A percentile compares a stretch with the other conserved stretches of the same genome.
These are phyloP conservation scores for Pleurotus eryngii DNA, from an alignment of 768 basidiomycete species.

Conservation along the genomic window DNA sequence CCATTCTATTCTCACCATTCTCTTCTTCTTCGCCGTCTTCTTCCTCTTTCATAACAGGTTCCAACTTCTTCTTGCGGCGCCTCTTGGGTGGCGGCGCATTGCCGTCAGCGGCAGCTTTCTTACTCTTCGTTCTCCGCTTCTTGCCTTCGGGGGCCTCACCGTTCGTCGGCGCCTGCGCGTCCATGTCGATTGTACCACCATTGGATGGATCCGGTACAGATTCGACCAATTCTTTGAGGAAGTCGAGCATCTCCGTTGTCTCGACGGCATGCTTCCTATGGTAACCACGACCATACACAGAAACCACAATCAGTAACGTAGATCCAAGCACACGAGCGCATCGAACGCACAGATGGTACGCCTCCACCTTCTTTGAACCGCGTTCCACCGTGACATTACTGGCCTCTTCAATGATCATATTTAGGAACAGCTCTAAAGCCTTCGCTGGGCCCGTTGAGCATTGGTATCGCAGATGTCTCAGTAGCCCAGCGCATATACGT, in stretches of 20 bases:
- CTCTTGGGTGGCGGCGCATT: slow-evolving; percentile 40
- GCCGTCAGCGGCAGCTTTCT: slow-evolving; percentile 34
- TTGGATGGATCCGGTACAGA: slow-evolving; percentile 83
- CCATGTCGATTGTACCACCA: slow-evolving; percentile 74
- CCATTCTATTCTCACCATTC: slow-evolving; percentile 29
- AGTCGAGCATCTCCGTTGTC: slow-evolving; percentile 86
- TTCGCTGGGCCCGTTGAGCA: slow-evolving; percentile 59
- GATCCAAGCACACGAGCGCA: neutral
- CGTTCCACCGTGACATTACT: slow-evolving; percentile 75
- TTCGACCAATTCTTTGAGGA: slow-evolving; percentile 89
- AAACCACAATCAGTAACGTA: neutral
- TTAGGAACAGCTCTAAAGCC: slow-evolving; percentile 89
- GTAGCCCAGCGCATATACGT: slow-evolving; percentile 26
- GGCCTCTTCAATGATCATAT: slow-evolving; percentile 77
- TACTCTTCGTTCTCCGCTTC: slow-evolving; percentile 60
- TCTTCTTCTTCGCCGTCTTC: slow-evolving; percentile 28
- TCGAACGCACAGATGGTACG: slow-evolving; percentile 85
- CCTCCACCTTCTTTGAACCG: slow-evolving; percentile 86
- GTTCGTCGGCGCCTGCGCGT: slow-evolving; percentile 24
- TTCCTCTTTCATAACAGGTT: slow-evolving; percentile 29
- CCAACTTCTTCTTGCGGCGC: slow-evolving; percentile 47
- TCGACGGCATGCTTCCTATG: slow-evolving; percentile 89
- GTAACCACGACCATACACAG: too few species aligned
- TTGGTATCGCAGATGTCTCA: neutral
- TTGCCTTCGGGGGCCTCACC: slow-evolving; percentile 51